These are phyloP conservation scores for Clitoria ternatea DNA, from an alignment of 306 rosid species.

Conservation along the genomic window DNA sequence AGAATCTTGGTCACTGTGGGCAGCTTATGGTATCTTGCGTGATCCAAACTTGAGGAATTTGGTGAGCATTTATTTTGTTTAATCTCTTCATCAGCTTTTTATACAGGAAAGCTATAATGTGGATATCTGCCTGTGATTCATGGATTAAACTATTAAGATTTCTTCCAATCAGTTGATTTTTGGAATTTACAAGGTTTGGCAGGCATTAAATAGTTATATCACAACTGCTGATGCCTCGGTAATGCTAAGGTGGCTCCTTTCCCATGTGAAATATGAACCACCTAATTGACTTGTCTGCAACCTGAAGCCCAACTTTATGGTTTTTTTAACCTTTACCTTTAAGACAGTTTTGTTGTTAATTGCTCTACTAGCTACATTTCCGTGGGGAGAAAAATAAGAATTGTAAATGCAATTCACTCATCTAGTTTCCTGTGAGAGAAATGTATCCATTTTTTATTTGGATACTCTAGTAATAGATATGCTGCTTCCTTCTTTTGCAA, in stretches of 20 bases:
- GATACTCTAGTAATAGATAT: background rate
- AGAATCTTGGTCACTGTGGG: slow-evolving; percentile 99
- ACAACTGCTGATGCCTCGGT: background rate
- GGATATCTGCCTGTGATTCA: slow-evolving; percentile 5
- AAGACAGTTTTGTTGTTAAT: slow-evolving; percentile 8
- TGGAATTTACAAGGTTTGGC: background rate
- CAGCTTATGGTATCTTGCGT: slow-evolving; percentile 68
- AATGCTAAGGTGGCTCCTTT: background rate
- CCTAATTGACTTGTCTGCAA: background rate
- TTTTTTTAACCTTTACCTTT: background rate
- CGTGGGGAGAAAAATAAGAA: background rate
- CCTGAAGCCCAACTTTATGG: background rate
- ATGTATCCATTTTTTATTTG: slow-evolving; percentile 10
- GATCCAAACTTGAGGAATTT: slow-evolving; percentile 65
- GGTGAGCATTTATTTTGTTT: slow-evolving; percentile 44
- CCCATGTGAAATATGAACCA: background rate
- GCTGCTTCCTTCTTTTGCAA: slow-evolving; percentile 32
- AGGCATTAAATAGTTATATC: background rate
- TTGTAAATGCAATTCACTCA: background rate
- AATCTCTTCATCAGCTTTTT: background rate
- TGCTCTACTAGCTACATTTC: slow-evolving; percentile 1
- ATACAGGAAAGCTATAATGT: background rate
- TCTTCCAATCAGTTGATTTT: background rate
- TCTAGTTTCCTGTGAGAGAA: slow-evolving; percentile 15
- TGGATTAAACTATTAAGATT: background rate